Base-by-base conservation (phyloP, 257 asterid genomes). In the Fraxinus cuspidata region DNA sequence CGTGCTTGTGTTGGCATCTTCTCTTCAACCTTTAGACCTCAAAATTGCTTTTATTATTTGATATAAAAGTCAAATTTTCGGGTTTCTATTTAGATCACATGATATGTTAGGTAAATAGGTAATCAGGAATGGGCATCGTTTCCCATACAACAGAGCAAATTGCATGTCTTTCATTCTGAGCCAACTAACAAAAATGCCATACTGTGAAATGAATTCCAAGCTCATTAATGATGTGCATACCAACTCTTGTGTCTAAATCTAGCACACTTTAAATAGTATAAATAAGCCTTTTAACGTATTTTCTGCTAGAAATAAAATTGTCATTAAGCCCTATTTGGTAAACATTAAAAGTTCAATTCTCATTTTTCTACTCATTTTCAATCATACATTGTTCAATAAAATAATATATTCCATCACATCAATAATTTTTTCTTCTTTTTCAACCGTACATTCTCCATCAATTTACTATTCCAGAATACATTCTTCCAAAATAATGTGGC, bases 61-160 rank as follows among this genome's bases (percentile, higher is more conserved):
- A 2, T 21, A 58, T 7, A 7, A 7, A 58, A 58, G 66, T 58
- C 66, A 21, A 58, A 10, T 3, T 19, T 8, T 58, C 21, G 3
- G 29, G 12, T 10, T 58, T n/a, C 66, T 16, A 7, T 58, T 6
- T 7, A 58, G 66, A 58, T 58, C 28, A 58, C 12, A 7, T 58
- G 66, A 58, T 21, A 23, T 8, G 66, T 58, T 58, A 58, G 66
- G 66, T 58, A 5, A 21, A 19, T 32, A 32, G 35, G 35, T 0
- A 38, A 38, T 38, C 69, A 63, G 69, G 69, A 27, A 63, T 63
- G 35, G 35, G 35, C 35, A 63, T n/a, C 16, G 2, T 63, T 63
- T 63, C 69, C 69, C 69, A 63, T 63, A 63, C 69, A 25, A 1
- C 27, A 58, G 66, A 58, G 27, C 66, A 58, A 58, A n/a, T 72